phyloP scores from a whole-genome alignment of 352 stramenopile genomes.

The Globisporangium emineosum region DNA sequence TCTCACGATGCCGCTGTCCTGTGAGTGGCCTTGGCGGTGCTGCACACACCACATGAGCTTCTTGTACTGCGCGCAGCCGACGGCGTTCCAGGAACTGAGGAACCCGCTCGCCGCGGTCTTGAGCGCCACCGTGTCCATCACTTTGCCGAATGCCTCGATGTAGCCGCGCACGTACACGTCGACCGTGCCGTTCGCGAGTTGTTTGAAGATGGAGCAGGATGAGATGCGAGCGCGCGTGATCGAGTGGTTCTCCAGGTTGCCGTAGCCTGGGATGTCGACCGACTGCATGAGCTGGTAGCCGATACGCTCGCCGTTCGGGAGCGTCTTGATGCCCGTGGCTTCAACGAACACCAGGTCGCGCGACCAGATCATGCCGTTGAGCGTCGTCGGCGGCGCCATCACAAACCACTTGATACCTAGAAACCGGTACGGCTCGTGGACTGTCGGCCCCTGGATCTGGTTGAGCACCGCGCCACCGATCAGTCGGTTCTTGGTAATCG shows the following conservation, averaged over 20 bases:
- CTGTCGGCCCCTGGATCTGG: slow-evolving; percentile 25
- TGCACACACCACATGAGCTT: slow-evolving; percentile 38
- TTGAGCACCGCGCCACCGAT: slow-evolving; percentile 26
- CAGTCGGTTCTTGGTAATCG: slow-evolving; percentile 10
- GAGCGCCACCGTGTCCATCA: slow-evolving; percentile 36
- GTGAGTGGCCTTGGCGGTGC: not conserved
- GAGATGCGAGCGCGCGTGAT: slow-evolving; percentile 9
- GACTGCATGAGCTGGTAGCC: slow-evolving; percentile 37
- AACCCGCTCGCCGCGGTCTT: slow-evolving; percentile 37
- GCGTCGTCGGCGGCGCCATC: slow-evolving; percentile 17
- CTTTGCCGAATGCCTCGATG: slow-evolving; percentile 10
- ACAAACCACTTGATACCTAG: slow-evolving; percentile 36
- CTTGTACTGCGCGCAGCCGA: slow-evolving; percentile 41
- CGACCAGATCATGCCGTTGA: slow-evolving; percentile 25
- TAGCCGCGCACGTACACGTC: slow-evolving; percentile 17
- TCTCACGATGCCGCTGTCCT: not conserved
- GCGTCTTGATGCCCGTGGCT: slow-evolving; percentile 30
- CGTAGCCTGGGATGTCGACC: slow-evolving; percentile 21
- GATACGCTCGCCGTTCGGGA: slow-evolving; percentile 22
- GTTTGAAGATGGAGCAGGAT: slow-evolving; percentile 13
- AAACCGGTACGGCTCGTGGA: slow-evolving; percentile 31
- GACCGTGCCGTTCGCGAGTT: slow-evolving; percentile 12
- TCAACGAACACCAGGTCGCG: slow-evolving; percentile 34
- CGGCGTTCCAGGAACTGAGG: slow-evolving; percentile 43
- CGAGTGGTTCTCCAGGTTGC: not conserved